phyloP scores from a whole-genome alignment of 441 rosid species.

The Brassica hybrid region DNA sequence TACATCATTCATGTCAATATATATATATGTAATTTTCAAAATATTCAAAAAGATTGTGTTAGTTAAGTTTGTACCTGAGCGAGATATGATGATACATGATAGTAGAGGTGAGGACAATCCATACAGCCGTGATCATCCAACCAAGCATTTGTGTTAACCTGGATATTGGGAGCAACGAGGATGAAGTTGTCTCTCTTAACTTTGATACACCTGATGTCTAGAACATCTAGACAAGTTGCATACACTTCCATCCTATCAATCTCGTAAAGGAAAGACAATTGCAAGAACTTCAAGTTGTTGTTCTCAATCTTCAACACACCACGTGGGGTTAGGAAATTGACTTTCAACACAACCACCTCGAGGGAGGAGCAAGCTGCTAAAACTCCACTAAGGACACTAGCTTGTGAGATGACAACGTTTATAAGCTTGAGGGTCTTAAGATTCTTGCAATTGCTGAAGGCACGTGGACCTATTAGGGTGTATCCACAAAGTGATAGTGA shows the following conservation, averaged over 20 bases:
- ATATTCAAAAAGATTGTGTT: background rate
- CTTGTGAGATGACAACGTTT: background rate
- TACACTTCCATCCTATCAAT: background rate
- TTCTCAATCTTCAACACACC: slow-evolving; percentile 18
- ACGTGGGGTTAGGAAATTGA: background rate
- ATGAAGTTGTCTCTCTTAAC: background rate
- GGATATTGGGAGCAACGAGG: slow-evolving; percentile 18
- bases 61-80: slow-evolving; percentile 26
- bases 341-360: slow-evolving; percentile 19
- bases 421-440: slow-evolving; percentile 25
- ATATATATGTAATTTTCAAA: background rate
- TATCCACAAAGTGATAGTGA: slow-evolving; percentile 21
- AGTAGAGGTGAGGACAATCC: background rate
- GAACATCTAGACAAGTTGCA: slow-evolving; percentile 14
- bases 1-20: background rate
- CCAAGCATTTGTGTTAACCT: background rate
- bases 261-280: background rate
- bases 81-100: background rate
- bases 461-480: background rate
- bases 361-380: slow-evolving; percentile 20
- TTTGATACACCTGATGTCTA: background rate
- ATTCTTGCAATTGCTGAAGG: slow-evolving; percentile 12
- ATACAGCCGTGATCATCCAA: background rate
- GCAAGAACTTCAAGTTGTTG: slow-evolving; percentile 27
- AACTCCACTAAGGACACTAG: background rate